Evolutionary conservation across 73 alveolate species (phyloP), one percentile per base, ranked within the genome.

Genomic region (Stentor coeruleus): DNA sequence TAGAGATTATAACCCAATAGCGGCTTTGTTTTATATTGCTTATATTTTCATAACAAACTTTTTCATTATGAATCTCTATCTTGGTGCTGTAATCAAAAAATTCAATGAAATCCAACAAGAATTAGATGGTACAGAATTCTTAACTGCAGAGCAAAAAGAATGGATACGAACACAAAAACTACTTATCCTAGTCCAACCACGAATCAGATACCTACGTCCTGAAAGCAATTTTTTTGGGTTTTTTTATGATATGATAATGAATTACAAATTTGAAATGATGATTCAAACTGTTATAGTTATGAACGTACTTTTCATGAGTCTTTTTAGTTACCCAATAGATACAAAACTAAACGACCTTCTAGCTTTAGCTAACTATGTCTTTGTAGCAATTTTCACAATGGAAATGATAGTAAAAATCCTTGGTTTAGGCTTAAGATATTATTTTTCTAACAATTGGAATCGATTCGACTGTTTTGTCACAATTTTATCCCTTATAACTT

Each of bases 41-140:
- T 90, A 84, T 81, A 87, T 90, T 3, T 90, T 87, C 82, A 81
- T 90, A 6, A 87, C 89, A 1, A 83, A 92, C 57, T 90, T 90
- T 89, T 90, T 90, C 84, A 86, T 90, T 36, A 83, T 90, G 92
- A 90, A 90, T 49, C 77, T 90, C 39, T 90, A 86, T 81, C 72
- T 87, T 33, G 92, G 93, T 1, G 91, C 85, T 28, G 84, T 90
- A 26, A 88, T 90, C 15, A 92, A 87, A 60, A 90, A 90, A 57
- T 90, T 90, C 81, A 82, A 77, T 42, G 93, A 90, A 75, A 84
- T 88, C 31, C 82, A 72, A 73, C 74, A 81, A 60, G 88, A 87
- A 59, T 42, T 72, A 38, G 87, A 87, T 4, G 96, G 96, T 3
- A 37, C 90, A 33, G 81, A 60, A 40, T 74, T 74, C 58, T 72